Percentiles rank a stretch among this genome's conserved stretches.
These are phyloP conservation scores for Candida smagusa DNA, from an alignment of 1,139 yeast genomes.

Conservation along the genomic window DNA sequence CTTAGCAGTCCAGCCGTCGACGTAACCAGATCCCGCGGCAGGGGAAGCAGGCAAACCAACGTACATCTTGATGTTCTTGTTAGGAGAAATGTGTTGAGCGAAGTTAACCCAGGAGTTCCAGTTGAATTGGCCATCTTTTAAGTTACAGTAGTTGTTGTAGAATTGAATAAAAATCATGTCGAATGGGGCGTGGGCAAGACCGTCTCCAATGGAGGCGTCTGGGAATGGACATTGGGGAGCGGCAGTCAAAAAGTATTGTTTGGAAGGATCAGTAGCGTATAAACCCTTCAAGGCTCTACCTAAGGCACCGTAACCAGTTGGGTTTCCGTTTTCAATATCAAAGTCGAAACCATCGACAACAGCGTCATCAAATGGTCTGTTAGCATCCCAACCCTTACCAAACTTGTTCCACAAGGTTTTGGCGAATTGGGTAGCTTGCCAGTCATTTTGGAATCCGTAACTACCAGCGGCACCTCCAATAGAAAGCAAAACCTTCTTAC, in stretches of 20 bases:
- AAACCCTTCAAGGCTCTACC: constrained; percentile 10
- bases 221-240: constrained; percentile 20
- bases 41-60: constrained; percentile 16
- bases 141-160: constrained; percentile 18
- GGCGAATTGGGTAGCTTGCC: constrained; percentile 14
- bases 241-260: constrained; percentile 14
- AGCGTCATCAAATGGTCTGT: constrained; percentile 17
- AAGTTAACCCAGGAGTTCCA: constrained; percentile 14
- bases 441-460: constrained; percentile 12
- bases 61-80: constrained; percentile 13
- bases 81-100: constrained; percentile 12
- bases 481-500: constrained; percentile 16
- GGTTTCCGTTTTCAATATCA: constrained; percentile 14
- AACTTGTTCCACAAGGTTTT: constrained; percentile 15
- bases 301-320: constrained; percentile 12
- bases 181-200: constrained; percentile 10
- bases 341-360: constrained; percentile 19
- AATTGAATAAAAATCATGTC: constrained; percentile 18
- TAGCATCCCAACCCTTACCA: constrained; percentile 15
- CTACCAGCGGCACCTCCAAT: constrained; percentile 16
- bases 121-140: constrained; percentile 14
- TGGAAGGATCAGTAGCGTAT: constrained; percentile 9
- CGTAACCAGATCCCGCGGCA: constrained; percentile 1
- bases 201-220: constrained; percentile 14
- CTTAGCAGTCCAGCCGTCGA: constrained; percentile 11